Conservation (phyloP, 2,329 filamentous ascomycete species). For the Fusarium albidum region DNA sequence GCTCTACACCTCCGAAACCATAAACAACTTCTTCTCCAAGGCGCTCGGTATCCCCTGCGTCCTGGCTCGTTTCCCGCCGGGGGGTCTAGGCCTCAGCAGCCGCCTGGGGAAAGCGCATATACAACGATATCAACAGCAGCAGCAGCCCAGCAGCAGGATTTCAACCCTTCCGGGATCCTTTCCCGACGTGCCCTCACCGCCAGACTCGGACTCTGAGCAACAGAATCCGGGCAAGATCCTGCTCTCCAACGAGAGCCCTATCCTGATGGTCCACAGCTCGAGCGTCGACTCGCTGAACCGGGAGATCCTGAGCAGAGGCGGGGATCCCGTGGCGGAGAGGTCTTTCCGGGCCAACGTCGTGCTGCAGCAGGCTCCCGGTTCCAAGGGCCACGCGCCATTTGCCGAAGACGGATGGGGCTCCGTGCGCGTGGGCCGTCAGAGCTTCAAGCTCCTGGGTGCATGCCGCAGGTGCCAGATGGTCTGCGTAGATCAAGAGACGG, state of each 20-base stretch:
- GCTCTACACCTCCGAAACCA: constrained; percentile 70
- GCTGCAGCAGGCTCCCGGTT: constrained; percentile 55
- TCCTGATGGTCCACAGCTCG: constrained; percentile 81
- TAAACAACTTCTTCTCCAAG: constrained; percentile 80
- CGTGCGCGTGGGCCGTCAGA: constrained; percentile 70
- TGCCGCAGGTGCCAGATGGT: constrained; percentile 97
- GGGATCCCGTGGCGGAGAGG: constrained; percentile 72
- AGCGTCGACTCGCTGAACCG: constrained; percentile 83
- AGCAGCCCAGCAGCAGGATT: constrained; percentile 8
- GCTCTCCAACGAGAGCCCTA: constrained; percentile 92
- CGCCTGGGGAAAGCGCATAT: constrained; percentile 78
- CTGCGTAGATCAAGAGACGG: constrained; percentile 87
- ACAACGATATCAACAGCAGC: constrained; percentile 62
- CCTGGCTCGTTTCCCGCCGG: constrained; percentile 82
- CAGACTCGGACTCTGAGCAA: constrained; percentile 64
- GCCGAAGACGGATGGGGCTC: constrained; percentile 81
- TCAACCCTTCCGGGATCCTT: constrained; percentile 61
- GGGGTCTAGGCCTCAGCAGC: constrained; percentile 64
- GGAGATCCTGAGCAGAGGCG: constrained; percentile 69
- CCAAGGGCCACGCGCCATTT: constrained; percentile 65
- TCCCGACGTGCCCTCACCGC: constrained; percentile 61
- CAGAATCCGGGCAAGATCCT: constrained; percentile 65
- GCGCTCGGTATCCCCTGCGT: constrained; percentile 81
- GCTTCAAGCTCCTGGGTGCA: constrained; percentile 78
- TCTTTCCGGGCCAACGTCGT: constrained; percentile 93